These are phyloP conservation scores for Candida sanyaensis DNA, from an alignment of 1,139 yeast genomes.

Conservation along the genomic window DNA sequence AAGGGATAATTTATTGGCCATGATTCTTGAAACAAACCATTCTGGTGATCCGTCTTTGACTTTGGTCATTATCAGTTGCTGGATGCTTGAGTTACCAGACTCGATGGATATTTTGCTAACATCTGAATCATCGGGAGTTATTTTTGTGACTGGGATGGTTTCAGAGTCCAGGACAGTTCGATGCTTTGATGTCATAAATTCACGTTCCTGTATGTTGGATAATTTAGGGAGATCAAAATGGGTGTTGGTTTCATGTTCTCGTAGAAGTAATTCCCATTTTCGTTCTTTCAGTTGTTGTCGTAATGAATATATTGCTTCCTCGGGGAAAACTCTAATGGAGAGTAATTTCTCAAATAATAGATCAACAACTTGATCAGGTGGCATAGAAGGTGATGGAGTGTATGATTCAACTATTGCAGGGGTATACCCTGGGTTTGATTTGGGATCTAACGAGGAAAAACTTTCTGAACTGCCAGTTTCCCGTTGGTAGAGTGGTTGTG, in stretches of 20 bases:
- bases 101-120: constrained; percentile 10
- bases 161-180: neutral
- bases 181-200: neutral
- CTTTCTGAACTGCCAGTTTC: constrained; percentile 19
- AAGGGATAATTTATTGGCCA: constrained; percentile 34
- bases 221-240: constrained; percentile 34
- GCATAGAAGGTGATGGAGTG: constrained; percentile 31
- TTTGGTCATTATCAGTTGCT: constrained; percentile 11
- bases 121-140: constrained; percentile 6
- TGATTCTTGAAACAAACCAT: constrained; percentile 43
- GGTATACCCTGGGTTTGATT: constrained; percentile 5
- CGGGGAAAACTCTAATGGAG: constrained; percentile 40
- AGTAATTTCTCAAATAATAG: constrained; percentile 39
- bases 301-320: constrained; percentile 32
- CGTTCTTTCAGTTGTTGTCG: constrained; percentile 35
- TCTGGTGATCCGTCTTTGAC: constrained; percentile 44
- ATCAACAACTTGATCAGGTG: constrained; percentile 39
- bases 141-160: constrained; percentile 8
- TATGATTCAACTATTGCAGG: no score
- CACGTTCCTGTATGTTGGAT: constrained; percentile 9
- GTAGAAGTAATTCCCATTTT: constrained; percentile 48
- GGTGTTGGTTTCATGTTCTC: constrained; percentile 42
- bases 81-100: constrained; percentile 7
- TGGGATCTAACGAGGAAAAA: constrained; percentile 35
- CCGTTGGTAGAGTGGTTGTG: neutral